Conservation (phyloP, 805 yeast genomes). For the Metschnikowia koreensis region DNA sequence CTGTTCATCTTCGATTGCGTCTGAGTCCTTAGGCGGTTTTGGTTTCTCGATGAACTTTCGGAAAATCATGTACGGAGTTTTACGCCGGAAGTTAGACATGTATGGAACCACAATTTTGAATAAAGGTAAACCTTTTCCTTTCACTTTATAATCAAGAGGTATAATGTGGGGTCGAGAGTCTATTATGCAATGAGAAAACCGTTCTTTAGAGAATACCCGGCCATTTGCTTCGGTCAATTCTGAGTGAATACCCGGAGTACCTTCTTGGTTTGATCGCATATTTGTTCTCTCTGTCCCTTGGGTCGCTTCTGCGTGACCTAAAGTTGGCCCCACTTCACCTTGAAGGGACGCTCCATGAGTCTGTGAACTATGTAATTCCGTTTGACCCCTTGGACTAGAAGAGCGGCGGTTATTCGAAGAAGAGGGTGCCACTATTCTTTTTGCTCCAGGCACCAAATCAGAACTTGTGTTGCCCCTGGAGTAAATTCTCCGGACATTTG, state of each 20-base stretch:
- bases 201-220: not conserved
- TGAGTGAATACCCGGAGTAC: not conserved
- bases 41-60: conserved; percentile 33
- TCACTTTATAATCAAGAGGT: conserved; percentile 29
- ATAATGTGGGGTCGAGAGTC: conserved; percentile 33
- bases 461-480: not conserved
- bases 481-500: conserved; percentile 1
- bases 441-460: not conserved
- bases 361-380: not conserved
- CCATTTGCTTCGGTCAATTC: not conserved
- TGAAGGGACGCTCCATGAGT: not conserved
- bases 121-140: conserved; percentile 38
- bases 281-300: not conserved
- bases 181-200: conserved; percentile 11
- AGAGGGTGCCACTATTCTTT: not conserved
- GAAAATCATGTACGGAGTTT: conserved; percentile 34
- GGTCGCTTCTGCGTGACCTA: not conserved
- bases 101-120: conserved; percentile 37
- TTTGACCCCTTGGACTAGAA: not conserved
- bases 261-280: not conserved
- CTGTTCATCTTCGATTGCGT: conserved; percentile 21
- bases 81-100: conserved; percentile 34
- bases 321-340: not conserved
- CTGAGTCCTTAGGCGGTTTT: conserved; percentile 18
- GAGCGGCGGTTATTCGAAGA: not conserved